phyloP scores from a whole-genome alignment of 495 filamentous ascomycete species.

The Pseudoneurospora amorphoporcata region DNA sequence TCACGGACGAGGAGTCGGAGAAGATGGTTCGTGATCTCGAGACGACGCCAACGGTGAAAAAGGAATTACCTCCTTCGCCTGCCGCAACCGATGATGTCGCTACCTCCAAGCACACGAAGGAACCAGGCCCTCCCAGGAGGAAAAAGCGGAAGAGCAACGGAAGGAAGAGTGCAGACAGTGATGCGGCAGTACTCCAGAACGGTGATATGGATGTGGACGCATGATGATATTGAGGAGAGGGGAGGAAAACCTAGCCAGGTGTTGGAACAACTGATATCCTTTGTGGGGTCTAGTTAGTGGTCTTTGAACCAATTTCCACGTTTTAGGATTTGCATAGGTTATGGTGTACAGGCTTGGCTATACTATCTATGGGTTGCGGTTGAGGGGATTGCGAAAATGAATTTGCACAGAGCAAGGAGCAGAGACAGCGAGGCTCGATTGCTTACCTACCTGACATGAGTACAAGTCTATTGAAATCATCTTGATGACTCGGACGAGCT shows the following conservation, averaged over 20 bases:
- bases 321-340: neutral
- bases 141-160: neutral
- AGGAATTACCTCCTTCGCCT: constrained; percentile 10
- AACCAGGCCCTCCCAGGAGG: neutral
- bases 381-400: neutral
- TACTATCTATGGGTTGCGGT: neutral
- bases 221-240: neutral
- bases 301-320: neutral
- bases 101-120: constrained; percentile 11
- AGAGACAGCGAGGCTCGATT: neutral
- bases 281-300: neutral
- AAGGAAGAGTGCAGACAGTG: neutral
- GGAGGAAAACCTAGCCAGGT: neutral
- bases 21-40: neutral
- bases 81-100: constrained; percentile 17
- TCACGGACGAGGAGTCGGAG: neutral
- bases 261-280: neutral
- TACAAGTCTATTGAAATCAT: neutral
- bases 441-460: neutral
- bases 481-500: neutral
- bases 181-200: neutral
- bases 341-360: neutral
- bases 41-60: constrained; percentile 7
- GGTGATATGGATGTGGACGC: neutral
- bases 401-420: neutral